A percentile compares a stretch with the other conserved stretches of the same genome.
These are phyloP conservation scores for Vaccinium corymbosum DNA, from an alignment of 148 eudicot genomes.

Conservation along the genomic window DNA sequence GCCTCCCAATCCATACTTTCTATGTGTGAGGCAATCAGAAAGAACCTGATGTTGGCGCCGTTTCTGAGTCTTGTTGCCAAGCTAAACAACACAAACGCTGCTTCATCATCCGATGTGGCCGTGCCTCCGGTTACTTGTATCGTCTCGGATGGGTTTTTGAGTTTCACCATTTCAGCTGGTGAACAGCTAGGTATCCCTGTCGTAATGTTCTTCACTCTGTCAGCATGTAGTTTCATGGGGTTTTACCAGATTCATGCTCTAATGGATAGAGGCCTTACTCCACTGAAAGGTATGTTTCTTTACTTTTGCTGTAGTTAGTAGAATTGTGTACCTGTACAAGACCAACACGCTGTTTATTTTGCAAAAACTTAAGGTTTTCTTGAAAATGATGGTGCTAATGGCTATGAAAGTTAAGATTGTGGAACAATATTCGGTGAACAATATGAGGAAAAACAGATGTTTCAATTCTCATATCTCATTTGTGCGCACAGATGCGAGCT, in stretches of 20 bases:
- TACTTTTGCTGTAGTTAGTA: not conserved
- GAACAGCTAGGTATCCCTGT: slow-evolving; percentile 23
- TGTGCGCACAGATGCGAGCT: slow-evolving; percentile 14
- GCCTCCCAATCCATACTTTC: slow-evolving; percentile 7
- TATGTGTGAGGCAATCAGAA: slow-evolving; percentile 5
- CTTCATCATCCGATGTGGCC: not conserved
- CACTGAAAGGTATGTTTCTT: slow-evolving; percentile 12
- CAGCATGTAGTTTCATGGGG: slow-evolving; percentile 25
- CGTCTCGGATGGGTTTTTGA: slow-evolving; percentile 23
- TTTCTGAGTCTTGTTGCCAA: slow-evolving; percentile 7
- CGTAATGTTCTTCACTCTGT: slow-evolving; percentile 18
- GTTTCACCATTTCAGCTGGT: slow-evolving; percentile 17
- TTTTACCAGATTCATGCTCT: slow-evolving; percentile 19
- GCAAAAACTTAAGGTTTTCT: not conserved
- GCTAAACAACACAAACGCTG: slow-evolving; percentile 1
- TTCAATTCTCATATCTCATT: not conserved
- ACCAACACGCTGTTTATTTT: not conserved
- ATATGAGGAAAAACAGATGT: not conserved
- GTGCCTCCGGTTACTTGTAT: slow-evolving; percentile 22
- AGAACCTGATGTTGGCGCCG: slow-evolving; percentile 2
- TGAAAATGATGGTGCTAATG: not conserved
- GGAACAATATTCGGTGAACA: too few relatives aligned
- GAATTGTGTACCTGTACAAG: not conserved
- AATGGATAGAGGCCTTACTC: slow-evolving; percentile 5
- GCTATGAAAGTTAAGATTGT: not conserved